A percentile compares a stretch with the other conserved stretches of the same genome.
Evolutionary conservation across 352 stramenopile species (phyloP).

Genomic region (Thraustochytrium striatum): DNA sequence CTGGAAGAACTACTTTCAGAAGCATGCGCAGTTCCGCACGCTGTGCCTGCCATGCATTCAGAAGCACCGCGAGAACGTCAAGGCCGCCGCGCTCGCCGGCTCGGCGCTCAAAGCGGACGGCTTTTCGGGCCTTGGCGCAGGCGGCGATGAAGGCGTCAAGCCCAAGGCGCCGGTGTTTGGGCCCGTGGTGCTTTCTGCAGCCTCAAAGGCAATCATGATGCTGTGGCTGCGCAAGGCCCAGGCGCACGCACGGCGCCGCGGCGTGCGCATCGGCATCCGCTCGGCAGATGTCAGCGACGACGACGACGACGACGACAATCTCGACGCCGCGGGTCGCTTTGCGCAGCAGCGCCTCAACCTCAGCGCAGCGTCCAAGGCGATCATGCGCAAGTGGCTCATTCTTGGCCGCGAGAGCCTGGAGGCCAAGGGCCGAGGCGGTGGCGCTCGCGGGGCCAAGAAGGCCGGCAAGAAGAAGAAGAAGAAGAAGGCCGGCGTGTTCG

Average conservation of each 20-base stretch:
- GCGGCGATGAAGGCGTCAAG: conserved; percentile 54
- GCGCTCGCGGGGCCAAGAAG: conserved; percentile 58
- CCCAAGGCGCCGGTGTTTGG: conserved; percentile 57
- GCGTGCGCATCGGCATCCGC: conserved; percentile 13
- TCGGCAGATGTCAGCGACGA: conserved; percentile 75
- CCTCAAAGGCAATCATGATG: conserved; percentile 78
- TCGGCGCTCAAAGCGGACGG: conserved; percentile 39
- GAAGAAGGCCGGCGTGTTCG: conserved; percentile 9
- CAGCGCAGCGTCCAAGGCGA: conserved; percentile 70
- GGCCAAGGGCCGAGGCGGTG: too few species aligned
- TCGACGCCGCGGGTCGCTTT: conserved; percentile 61
- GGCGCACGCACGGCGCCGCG: conserved; percentile 51
- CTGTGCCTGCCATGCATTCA: conserved; percentile 56
- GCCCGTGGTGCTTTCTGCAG: conserved; percentile 68
- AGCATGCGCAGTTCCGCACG: conserved; percentile 60
- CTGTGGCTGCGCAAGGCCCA: conserved; percentile 84
- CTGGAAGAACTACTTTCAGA: conserved; percentile 90
- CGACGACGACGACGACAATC: conserved; percentile 68
- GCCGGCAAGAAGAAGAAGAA: conserved; percentile 58
- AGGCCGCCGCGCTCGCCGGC: conserved; percentile 50
- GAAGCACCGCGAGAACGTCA: conserved; percentile 51
- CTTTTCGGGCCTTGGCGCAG: conserved; percentile 25
- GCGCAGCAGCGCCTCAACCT: conserved; percentile 66
- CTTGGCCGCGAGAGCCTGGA: conserved; percentile 63
- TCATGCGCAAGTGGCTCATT: conserved; percentile 74